These are phyloP conservation scores for Taxillus chinensis DNA, from an alignment of 164 flowering plant species.

Conservation along the genomic window DNA sequence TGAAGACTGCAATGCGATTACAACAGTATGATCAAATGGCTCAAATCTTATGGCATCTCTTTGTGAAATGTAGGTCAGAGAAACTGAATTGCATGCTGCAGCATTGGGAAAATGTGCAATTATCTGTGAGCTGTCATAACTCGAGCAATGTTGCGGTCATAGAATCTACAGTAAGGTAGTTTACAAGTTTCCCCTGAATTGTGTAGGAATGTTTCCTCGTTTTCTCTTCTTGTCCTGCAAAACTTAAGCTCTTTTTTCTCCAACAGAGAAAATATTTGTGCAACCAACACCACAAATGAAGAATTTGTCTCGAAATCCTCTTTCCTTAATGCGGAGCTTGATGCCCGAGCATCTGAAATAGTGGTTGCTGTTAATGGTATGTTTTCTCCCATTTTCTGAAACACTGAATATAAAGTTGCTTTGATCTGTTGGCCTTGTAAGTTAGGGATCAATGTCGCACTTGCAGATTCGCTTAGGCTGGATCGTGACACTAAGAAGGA, in stretches of 20 bases:
- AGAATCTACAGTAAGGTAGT: constrained; percentile 39
- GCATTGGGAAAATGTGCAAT: constrained; percentile 40
- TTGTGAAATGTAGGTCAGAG: constrained; percentile 33
- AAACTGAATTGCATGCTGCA: constrained; percentile 31
- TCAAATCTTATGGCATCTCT: too few relatives aligned
- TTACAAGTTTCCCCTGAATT: too few relatives aligned
- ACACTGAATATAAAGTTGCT: neutral
- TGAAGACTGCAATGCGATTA: too few relatives aligned
- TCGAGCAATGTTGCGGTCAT: constrained; percentile 21
- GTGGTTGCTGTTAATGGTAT: constrained; percentile 39
- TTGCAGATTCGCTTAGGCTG: constrained; percentile 46
- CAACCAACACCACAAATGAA: constrained; percentile 23
- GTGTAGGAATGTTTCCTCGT: too few relatives aligned
- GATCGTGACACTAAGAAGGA: constrained; percentile 43
- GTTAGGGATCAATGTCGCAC: neutral
- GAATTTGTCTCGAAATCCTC: constrained; percentile 29
- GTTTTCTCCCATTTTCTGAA: neutral
- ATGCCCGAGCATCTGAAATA: constrained; percentile 23
- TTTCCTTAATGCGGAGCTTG: constrained; percentile 22
- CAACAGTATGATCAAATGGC: too few relatives aligned
- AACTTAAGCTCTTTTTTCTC: neutral
- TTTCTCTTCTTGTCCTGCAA: neutral
- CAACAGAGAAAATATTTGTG: constrained; percentile 31
- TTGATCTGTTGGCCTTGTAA: neutral
- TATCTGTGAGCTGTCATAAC: constrained; percentile 22